Conservation (phyloP, 164 flowering plant genomes). For the Annona cherimola region DNA sequence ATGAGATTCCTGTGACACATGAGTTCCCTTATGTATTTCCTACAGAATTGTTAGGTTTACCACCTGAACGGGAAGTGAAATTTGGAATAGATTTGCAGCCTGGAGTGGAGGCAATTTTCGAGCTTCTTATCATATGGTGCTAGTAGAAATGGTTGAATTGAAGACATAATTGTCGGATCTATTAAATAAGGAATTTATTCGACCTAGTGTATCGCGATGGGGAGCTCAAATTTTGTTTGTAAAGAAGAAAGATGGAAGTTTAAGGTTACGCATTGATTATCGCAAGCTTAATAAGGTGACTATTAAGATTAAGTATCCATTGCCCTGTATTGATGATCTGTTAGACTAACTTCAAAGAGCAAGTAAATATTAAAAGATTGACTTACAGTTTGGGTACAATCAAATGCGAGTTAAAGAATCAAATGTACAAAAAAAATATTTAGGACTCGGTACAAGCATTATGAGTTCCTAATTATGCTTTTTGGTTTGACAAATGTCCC, state of each 20-base stretch:
- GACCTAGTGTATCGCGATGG: not conserved
- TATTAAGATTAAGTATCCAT: not conserved
- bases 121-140: not conserved
- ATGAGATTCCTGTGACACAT: too few species aligned
- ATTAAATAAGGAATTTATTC: not conserved
- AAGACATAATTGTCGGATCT: not conserved
- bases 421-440: not conserved
- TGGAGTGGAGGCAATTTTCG: too few species aligned
- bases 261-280: not conserved
- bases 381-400: not conserved
- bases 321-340: not conserved
- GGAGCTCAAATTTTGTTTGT: not conserved
- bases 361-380: not conserved
- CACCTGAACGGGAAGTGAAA: too few species aligned
- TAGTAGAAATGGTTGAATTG: not conserved
- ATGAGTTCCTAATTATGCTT: not conserved
- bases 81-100: too few species aligned
- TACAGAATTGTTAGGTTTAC: too few species aligned
- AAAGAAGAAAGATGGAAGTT: not conserved
- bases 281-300: not conserved
- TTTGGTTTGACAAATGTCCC: constrained; percentile 1
- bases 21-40: too few species aligned
- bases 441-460: not conserved
- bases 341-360: not conserved
- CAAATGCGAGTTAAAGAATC: not conserved